Evolutionary conservation across 1,139 yeast species (phyloP).

Genomic region (Arxiozyma heterogenica): DNA sequence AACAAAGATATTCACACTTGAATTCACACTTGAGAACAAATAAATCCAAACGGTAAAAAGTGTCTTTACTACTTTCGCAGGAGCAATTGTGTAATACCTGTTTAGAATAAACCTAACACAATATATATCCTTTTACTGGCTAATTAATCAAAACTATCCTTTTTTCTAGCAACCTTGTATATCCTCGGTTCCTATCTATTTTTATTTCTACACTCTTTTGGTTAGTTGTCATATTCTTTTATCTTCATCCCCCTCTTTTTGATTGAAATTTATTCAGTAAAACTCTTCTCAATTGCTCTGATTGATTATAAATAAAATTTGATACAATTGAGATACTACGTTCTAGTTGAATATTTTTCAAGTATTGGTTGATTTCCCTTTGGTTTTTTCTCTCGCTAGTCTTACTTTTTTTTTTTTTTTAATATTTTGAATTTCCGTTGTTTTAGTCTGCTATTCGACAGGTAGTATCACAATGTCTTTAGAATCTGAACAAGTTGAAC

Average conservation of each 20-base stretch:
- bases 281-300: not conserved
- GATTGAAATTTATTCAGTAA: not conserved
- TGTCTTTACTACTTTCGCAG: not conserved
- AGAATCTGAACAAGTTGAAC: conserved; percentile 2
- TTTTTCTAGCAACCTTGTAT: not conserved
- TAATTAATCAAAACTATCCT: not conserved
- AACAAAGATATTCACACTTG: too few species aligned
- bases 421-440: not conserved
- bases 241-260: not conserved
- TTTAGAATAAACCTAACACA: not conserved
- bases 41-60: not conserved
- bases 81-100: not conserved
- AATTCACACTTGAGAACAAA: not conserved
- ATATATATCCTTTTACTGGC: not conserved
- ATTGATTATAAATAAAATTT: not conserved
- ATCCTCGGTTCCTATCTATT: not conserved
- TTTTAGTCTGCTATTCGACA: not conserved
- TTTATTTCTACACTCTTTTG: not conserved
- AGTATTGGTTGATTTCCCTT: conserved; percentile 1
- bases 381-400: not conserved
- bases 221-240: not conserved
- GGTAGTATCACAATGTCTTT: not conserved
- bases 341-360: not conserved
- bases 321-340: conserved; percentile 3
- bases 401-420: not conserved